Evolutionary conservation across 75 land plant genomes (phyloP).

Genomic region (Isoetes taiwanensis): DNA sequence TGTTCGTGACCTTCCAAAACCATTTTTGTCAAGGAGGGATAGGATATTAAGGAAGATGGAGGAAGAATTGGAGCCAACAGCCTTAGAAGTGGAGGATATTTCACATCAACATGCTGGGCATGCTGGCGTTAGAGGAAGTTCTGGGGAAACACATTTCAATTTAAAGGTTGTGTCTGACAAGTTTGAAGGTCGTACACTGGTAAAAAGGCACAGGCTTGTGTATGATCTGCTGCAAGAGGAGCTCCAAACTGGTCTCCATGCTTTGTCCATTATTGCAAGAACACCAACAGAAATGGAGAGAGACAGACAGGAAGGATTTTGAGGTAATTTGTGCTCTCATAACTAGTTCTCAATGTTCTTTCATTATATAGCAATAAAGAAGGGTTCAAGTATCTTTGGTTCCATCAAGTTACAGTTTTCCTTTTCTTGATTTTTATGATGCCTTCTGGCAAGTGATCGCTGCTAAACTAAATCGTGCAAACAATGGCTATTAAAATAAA

Average conservation of each 20-base stretch:
- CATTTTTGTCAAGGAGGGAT: conserved; percentile 32
- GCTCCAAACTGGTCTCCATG: conserved; percentile 76
- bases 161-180: conserved; percentile 45
- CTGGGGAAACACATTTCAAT: conserved; percentile 79
- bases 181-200: conserved; percentile 65
- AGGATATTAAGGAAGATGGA: conserved; percentile 50
- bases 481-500: too few relatives aligned
- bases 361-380: too few relatives aligned
- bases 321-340: too few relatives aligned
- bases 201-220: conserved; percentile 71
- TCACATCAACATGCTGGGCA: conserved; percentile 89
- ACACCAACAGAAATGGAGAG: conserved; percentile 43
- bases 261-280: conserved; percentile 77
- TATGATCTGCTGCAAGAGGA: conserved; percentile 68
- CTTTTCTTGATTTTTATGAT: too few relatives aligned
- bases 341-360: too few relatives aligned
- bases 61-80: conserved; percentile 42
- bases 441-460: too few relatives aligned
- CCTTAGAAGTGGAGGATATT: conserved; percentile 62
- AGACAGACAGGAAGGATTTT: too few relatives aligned
- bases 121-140: conserved; percentile 43
- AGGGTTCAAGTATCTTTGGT: too few relatives aligned
- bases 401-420: too few relatives aligned
- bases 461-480: too few relatives aligned
- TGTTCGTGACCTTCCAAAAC: not conserved